A percentile compares a stretch with the other conserved stretches of the same genome.
Evolutionary conservation across 805 yeast species (phyloP).

Genomic region (Pachysolen tannophilus): DNA sequence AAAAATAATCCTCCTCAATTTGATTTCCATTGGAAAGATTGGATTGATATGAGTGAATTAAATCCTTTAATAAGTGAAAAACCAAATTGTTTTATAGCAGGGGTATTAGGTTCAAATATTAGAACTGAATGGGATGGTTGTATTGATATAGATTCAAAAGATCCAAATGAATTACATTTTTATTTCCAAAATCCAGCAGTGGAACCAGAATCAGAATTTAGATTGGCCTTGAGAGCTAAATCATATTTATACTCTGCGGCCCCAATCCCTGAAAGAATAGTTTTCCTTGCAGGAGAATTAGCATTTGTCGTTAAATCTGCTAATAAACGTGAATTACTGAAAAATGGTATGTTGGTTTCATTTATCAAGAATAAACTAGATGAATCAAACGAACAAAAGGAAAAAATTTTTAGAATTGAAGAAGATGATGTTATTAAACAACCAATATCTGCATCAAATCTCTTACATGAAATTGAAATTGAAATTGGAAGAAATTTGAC

Average conservation of each 20-base stretch:
- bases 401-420: conserved; percentile 9
- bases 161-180: conserved; percentile 16
- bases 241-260: conserved; percentile 36
- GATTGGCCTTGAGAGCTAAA: conserved; percentile 30
- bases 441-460: conserved; percentile 20
- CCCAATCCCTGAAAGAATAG: conserved; percentile 32
- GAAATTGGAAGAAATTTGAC: conserved; percentile 22
- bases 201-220: conserved; percentile 27
- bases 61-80: conserved; percentile 28
- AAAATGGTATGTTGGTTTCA: conserved; percentile 23
- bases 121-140: conserved; percentile 35
- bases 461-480: conserved; percentile 19
- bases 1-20: conserved; percentile 25
- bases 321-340: conserved; percentile 9
- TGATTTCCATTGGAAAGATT: conserved; percentile 48
- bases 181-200: conserved; percentile 19
- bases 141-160: conserved; percentile 18
- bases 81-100: conserved; percentile 36
- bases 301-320: conserved; percentile 26
- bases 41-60: conserved; percentile 39
- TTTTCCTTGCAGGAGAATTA: conserved; percentile 33
- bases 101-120: conserved; percentile 31
- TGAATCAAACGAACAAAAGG: neutral
- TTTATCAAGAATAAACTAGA: conserved; percentile 23
- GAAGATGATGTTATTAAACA: conserved; percentile 22